Evolutionary conservation across 441 rosid genomes (phyloP).

Genomic region (Hura crepitans): DNA sequence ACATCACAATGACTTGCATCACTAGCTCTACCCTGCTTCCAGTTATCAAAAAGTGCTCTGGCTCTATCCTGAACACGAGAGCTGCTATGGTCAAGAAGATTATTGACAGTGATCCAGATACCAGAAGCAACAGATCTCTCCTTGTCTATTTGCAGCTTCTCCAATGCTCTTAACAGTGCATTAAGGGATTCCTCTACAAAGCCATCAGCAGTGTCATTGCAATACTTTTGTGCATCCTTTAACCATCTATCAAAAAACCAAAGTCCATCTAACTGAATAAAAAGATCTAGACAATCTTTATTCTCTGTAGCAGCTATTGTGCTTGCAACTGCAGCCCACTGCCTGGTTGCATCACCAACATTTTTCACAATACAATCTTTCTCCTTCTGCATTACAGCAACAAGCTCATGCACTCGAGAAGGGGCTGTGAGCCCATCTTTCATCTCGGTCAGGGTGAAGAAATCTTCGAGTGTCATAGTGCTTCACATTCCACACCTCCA

Average conservation of each 20-base stretch:
- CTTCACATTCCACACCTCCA: constrained; percentile 48
- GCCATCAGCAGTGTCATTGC: constrained; percentile 43
- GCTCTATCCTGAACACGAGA: constrained; percentile 68
- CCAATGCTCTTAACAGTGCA: constrained; percentile 67
- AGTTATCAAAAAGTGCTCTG: constrained; percentile 53
- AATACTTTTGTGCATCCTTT: constrained; percentile 51
- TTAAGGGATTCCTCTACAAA: constrained; percentile 68
- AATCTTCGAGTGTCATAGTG: constrained; percentile 88
- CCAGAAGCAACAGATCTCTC: constrained; percentile 75
- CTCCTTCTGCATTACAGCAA: constrained; percentile 68
- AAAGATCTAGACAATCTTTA: constrained; percentile 88
- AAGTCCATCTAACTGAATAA: constrained; percentile 82
- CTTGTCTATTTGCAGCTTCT: constrained; percentile 63
- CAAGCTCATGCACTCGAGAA: constrained; percentile 76
- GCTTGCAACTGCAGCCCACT: constrained; percentile 90
- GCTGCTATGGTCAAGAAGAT: constrained; percentile 64
- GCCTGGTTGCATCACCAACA: constrained; percentile 70
- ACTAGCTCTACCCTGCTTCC: constrained; percentile 44
- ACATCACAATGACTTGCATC: constrained; percentile 34
- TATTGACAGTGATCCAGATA: constrained; percentile 59
- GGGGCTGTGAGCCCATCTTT: constrained; percentile 81
- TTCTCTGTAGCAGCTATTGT: constrained; percentile 75
- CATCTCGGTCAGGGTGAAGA: constrained; percentile 83
- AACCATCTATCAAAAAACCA: constrained; percentile 74
- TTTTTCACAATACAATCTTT: constrained; percentile 61